Evolutionary conservation across 192 early-diverging fungal genomes (phyloP), one percentile per base, ranked within the genome.

Genomic region (Geosiphon pyriformis): DNA sequence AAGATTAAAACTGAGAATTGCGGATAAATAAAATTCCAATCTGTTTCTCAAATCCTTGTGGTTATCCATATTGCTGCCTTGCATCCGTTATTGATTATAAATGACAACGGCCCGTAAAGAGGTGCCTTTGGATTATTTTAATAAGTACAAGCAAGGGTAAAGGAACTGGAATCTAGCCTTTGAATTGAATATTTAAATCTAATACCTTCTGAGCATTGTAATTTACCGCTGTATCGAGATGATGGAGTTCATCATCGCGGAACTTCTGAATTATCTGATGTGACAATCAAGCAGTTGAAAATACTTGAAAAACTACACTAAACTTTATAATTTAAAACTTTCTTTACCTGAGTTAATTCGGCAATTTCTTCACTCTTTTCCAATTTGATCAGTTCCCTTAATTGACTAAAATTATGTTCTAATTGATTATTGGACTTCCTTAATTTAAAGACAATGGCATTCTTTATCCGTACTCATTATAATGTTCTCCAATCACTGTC

Each of bases 241-340:
- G 94, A 69, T 96, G 94, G 25, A 98, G 83, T 74, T 98, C 96
- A 67, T 96, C 94, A 70, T 98, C 96, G 4, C 94, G 77, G 60
- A 94, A 95, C 69, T 90, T 82, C 60, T 91, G 83, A 53, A 98
- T 87, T 1, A 87, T 81, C 83, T 85, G 72, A 27, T 17, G 12
- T 37, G 58, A 61, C 12, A 32, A 53, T 46, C 17, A 37, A 3
- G 52, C 32, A 60, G 27, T 3, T 18, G 17, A 37, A 46, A 35
- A 29, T 10, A 35, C 1, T 33, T 22, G n/a, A n/a, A n/a, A n/a
- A n/a, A n/a, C n/a, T n/a, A n/a, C n/a, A n/a, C n/a, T n/a, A n/a
- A n/a, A n/a, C n/a, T n/a, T n/a, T n/a, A n/a, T n/a, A n/a, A n/a
- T n/a, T n/a, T n/a, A n/a, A n/a, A n/a, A n/a, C n/a, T n/a, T n/a